Evolutionary conservation across 78 protist genomes (phyloP).

Genomic region (Chrysochromulina tobinii): DNA sequence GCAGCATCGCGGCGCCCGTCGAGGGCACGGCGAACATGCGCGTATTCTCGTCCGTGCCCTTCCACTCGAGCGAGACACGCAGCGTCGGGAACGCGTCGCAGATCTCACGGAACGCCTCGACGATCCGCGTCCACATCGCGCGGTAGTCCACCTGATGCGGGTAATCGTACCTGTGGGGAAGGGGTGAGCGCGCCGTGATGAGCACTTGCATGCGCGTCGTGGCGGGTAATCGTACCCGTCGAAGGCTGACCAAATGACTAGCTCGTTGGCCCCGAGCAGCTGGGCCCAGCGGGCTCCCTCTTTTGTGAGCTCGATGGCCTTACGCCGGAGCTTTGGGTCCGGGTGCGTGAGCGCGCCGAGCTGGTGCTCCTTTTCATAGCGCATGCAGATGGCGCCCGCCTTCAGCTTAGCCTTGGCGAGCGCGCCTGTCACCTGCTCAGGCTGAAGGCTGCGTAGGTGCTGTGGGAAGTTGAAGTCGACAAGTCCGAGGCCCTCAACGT

Average conservation of each 20-base stretch:
- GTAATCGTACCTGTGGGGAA: slow-evolving; percentile 8
- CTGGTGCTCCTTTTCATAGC: not conserved
- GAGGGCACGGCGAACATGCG: slow-evolving; percentile 33
- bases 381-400: slow-evolving; percentile 31
- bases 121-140: not conserved
- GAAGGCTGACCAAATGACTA: slow-evolving; percentile 9
- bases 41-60: slow-evolving; percentile 38
- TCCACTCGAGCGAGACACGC: slow-evolving; percentile 30
- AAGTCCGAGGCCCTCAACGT: not conserved
- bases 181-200: too few relatives aligned
- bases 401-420: not conserved
- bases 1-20: slow-evolving; percentile 37
- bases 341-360: not conserved
- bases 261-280: slow-evolving; percentile 26
- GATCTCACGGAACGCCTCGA: slow-evolving; percentile 23
- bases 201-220: too few relatives aligned
- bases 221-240: slow-evolving; percentile 39
- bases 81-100: slow-evolving; percentile 27
- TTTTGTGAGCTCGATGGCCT: slow-evolving; percentile 13
- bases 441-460: not conserved
- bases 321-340: not conserved
- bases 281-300: not conserved
- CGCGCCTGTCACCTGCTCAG: not conserved
- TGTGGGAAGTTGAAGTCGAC: slow-evolving; percentile 44
- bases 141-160: slow-evolving; percentile 7